phyloP scores from a whole-genome alignment of 805 yeast species.

The Blastobotrys americana region DNA sequence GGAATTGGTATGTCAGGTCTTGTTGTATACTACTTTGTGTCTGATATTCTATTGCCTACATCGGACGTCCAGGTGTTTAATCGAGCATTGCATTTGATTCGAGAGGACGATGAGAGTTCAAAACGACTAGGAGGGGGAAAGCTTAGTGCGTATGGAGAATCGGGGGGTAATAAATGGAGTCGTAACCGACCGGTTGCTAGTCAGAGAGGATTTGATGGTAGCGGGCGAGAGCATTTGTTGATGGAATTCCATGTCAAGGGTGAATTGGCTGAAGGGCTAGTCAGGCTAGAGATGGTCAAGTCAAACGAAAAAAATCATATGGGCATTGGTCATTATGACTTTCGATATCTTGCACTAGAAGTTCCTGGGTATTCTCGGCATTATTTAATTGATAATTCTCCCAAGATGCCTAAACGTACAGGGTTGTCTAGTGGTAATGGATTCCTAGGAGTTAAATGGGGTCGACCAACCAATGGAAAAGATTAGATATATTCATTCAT shows the following conservation, averaged over 20 bases:
- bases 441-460: slow-evolving; percentile 81
- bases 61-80: slow-evolving; percentile 90
- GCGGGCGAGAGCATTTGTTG: slow-evolving; percentile 71
- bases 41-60: slow-evolving; percentile 78
- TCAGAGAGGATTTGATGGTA: slow-evolving; percentile 53
- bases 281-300: slow-evolving; percentile 65
- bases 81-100: slow-evolving; percentile 70
- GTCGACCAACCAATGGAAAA: too few species aligned
- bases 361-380: slow-evolving; percentile 63
- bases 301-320: slow-evolving; percentile 15
- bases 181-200: slow-evolving; percentile 77
- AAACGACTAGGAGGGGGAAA: slow-evolving; percentile 50
- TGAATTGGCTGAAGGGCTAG: slow-evolving; percentile 51
- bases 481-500: too few species aligned
- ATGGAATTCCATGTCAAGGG: slow-evolving; percentile 88
- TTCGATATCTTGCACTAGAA: slow-evolving; percentile 67
- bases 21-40: slow-evolving; percentile 65
- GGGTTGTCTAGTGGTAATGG: slow-evolving; percentile 38
- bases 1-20: slow-evolving; percentile 37
- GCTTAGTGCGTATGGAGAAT: slow-evolving; percentile 78
- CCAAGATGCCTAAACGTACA: slow-evolving; percentile 36
- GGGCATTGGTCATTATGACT: slow-evolving; percentile 47
- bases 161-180: slow-evolving; percentile 67
- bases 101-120: slow-evolving; percentile 56
- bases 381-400: slow-evolving; percentile 46